Evolutionary conservation across 1,284 basidiomycete species (phyloP).

Genomic region (Calocybe gambosa): DNA sequence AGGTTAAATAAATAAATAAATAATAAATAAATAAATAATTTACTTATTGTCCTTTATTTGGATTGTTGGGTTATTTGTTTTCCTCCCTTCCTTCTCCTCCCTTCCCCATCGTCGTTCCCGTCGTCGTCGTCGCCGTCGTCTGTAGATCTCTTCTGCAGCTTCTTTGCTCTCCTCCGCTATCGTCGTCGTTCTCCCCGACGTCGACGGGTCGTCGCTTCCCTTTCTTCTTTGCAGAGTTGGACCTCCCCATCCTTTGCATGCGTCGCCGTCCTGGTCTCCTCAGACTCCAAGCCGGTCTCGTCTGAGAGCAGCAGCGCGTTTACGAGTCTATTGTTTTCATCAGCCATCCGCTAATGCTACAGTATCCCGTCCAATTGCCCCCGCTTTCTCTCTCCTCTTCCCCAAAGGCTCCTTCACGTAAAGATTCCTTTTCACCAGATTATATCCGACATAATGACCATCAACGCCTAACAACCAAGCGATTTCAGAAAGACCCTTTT

Average conservation of each 20-base stretch:
- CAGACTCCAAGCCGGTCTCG: conserved; percentile 54
- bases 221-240: conserved; percentile 12
- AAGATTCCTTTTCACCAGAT: conserved; percentile 28
- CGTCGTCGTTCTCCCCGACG: conserved; percentile 25
- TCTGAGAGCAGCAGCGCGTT: conserved; percentile 34
- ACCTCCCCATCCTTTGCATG: conserved; percentile 36
- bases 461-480: conserved; percentile 26
- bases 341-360: conserved; percentile 50
- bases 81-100: conserved; percentile 15
- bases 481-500: conserved; percentile 32
- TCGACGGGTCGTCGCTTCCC: conserved; percentile 26
- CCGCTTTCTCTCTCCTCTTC: conserved; percentile 41
- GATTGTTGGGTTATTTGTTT: conserved; percentile 10
- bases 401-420: conserved; percentile 29
- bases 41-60: not conserved
- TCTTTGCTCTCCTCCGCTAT: conserved; percentile 17
- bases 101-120: conserved; percentile 19
- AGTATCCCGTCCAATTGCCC: conserved; percentile 55
- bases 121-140: conserved; percentile 20
- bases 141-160: not conserved
- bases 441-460: conserved; percentile 43
- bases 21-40: not conserved
- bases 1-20: not conserved
- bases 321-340: conserved; percentile 5
- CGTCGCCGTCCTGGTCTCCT: conserved; percentile 37